Base-by-base conservation (phyloP, 2,329 filamentous ascomycete genomes). In the Aspergillus eucalypticola region DNA sequence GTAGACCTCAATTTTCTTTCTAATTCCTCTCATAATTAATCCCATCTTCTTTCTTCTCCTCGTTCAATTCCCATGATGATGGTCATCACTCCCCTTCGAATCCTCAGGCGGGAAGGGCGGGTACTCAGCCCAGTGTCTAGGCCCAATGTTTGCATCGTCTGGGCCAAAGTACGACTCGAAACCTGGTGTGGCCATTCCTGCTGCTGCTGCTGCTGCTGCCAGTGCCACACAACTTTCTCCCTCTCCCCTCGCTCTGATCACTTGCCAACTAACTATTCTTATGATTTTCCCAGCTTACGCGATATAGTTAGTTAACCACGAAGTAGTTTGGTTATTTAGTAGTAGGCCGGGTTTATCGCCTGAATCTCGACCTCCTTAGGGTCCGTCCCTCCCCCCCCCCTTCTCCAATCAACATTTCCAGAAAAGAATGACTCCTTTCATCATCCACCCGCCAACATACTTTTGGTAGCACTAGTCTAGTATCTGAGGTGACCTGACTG, bases 61-160 rank as follows among this genome's bases (percentile, higher is more conserved):
- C 23, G 32, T 11, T 42, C 41, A 35, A 23, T 27, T 19, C 17
- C 19, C 41, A 23, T 49, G 8, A 27, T 53, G 29, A 7, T 53
- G 29, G 5, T 55, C 19, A 10, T 29, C 10, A 10, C 29, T 29
- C 42, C 25, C 27, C 49, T 25, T 55, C 23, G 39, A 19, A 13
- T 48, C 32, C 25, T 54, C 54, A 54, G 38, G 41, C 59, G 59
- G 59, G 48, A 57, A 50, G 23, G 21, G 59, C 59, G 59, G 59
- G 54, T 57, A 57, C 58, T 60, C 59, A 60, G 59, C 54, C 58
- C 53, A 60, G 58, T 51, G 52, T 60, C 58, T 60, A 60, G 58
- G 46, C 58, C 56, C 56, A 54, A 58, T 58, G 38, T 41, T 44
- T 48, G 48, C 48, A 58, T 52, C 27, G 56, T n/a, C 46, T 58